Base-by-base conservation (phyloP, 768 basidiomycete species). In the Gyrodon lividus region DNA sequence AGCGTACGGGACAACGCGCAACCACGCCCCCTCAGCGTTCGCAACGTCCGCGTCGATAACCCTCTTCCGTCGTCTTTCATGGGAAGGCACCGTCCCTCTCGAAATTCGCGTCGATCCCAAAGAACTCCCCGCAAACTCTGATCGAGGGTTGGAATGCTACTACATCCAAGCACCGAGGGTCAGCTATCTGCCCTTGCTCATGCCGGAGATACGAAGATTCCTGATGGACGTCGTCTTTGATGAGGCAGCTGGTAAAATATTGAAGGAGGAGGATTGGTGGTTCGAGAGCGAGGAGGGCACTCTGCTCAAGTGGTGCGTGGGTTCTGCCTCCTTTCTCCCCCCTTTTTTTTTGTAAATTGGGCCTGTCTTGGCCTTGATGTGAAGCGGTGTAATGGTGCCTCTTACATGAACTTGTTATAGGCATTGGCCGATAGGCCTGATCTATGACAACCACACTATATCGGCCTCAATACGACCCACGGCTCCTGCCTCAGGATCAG, bases 391-490 rank as follows among this genome's bases (percentile, higher is more conserved):
- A 42, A 46, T 31, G 28, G 17, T 22, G 24, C 41, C 20, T 43
- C 48, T 66, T 43, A 61, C 50, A 10, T 30, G 46, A 52, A 8
- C 48, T n/a, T 24, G 30, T 39, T 39, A 39, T 63, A 99, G 97
- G 95, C 95, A 99, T 69, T 98, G 96, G 97, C 87, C 96, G 43
- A 82, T 99, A 51, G 97, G 97, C 28, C 77, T 98, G 37, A 83
- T 98, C 55, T 95, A 95, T 65, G 94, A 91, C 70, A 92, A 82
- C 69, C 84, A 90, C 66, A 78, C 79, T 24, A 83, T 87, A 53
- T 81, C 84, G 16, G 66, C 76, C 8, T 82, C 84, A 9, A 67
- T 83, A 39, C 81, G 83, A 23, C 60, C 67, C 16, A 47, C 57
- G 26, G 55, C 70, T 6, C 66, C 68, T 10, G 69, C 74, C 10